These are phyloP conservation scores for Podaxis carcinomalis DNA, from an alignment of 768 basidiomycete genomes.

Conservation along the genomic window DNA sequence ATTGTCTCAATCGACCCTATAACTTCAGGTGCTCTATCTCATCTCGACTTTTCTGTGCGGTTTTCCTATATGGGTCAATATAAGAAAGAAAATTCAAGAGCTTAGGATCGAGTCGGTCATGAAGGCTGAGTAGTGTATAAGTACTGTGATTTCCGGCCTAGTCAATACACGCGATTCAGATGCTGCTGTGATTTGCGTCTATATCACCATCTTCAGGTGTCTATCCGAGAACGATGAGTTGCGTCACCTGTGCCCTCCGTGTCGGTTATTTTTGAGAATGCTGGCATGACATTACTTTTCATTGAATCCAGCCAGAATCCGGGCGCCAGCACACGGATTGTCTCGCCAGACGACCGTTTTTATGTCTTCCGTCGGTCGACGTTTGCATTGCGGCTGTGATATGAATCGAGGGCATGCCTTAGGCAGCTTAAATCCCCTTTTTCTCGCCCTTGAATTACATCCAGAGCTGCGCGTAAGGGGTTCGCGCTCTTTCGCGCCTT, in stretches of 20 bases:
- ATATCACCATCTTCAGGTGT: neutral
- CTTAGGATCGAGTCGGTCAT: neutral
- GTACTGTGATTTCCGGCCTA: neutral
- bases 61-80: neutral
- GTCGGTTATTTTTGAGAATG: neutral
- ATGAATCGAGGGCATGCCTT: neutral
- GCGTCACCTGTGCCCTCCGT: neutral
- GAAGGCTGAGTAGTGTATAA: neutral
- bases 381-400: neutral
- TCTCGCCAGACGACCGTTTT: neutral
- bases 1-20: neutral
- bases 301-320: neutral
- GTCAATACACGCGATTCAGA: neutral
- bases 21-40: neutral
- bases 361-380: neutral
- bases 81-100: neutral
- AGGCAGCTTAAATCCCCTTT: neutral
- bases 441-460: neutral
- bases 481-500: neutral
- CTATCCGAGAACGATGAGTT: neutral
- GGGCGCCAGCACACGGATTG: neutral
- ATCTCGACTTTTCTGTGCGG: neutral
- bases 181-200: neutral
- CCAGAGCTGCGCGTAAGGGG: neutral
- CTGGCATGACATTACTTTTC: neutral